Evolutionary conservation across 2,329 filamentous ascomycete species (phyloP).

Genomic region (Beauveria scarabaeidicola): DNA sequence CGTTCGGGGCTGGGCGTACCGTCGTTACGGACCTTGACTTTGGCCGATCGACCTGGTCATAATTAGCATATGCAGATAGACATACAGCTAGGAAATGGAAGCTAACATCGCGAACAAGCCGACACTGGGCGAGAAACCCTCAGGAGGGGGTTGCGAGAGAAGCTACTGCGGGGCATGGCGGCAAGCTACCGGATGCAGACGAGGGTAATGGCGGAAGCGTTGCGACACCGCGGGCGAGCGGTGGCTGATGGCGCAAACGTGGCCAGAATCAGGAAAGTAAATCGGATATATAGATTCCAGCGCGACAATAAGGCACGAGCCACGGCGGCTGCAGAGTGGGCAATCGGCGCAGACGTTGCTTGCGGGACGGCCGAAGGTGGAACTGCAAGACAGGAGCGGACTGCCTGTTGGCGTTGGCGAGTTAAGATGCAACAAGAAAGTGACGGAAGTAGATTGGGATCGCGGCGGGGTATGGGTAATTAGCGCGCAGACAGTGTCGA

Average conservation of each 20-base stretch:
- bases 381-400: not conserved
- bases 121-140: slow-evolving; percentile 72
- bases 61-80: slow-evolving; percentile 4
- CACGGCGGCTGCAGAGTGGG: not conserved
- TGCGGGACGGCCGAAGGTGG: not conserved
- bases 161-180: slow-evolving; percentile 38
- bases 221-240: not conserved
- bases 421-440: not conserved
- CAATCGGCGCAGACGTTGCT: not conserved
- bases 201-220: not conserved
- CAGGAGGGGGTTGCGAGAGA: slow-evolving; percentile 50
- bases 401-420: not conserved
- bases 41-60: slow-evolving; percentile 65
- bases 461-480: not conserved
- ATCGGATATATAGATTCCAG: not conserved
- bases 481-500: not conserved
- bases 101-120: slow-evolving; percentile 66
- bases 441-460: not conserved
- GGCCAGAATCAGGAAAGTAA: not conserved
- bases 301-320: not conserved
- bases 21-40: slow-evolving; percentile 63
- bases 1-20: not conserved
- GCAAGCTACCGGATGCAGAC: not conserved
- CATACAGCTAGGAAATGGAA: not conserved
- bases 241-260: not conserved